Evolutionary conservation across 2,329 filamentous ascomycete genomes (phyloP).

Genomic region (Neurospora crassa): DNA sequence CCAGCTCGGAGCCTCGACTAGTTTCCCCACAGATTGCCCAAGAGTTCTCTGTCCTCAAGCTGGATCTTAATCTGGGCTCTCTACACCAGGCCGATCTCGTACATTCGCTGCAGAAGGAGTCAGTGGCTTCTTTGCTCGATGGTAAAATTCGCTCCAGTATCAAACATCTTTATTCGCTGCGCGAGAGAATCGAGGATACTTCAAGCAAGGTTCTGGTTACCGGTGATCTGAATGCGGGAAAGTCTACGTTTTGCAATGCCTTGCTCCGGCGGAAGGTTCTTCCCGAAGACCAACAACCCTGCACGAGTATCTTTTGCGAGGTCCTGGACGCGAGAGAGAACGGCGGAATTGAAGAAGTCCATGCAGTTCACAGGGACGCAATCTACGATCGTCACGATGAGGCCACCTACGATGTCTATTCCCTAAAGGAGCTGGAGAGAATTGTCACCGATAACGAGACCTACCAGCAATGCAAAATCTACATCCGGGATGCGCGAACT

Average conservation of each 20-base stretch:
- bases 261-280: constrained; percentile 82
- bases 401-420: constrained; percentile 83
- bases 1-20: constrained; percentile 63
- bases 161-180: constrained; percentile 75
- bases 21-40: constrained; percentile 89
- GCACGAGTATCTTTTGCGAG: constrained; percentile 97
- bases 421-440: constrained; percentile 68
- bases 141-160: constrained; percentile 92
- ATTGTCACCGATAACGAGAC: constrained; percentile 82
- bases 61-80: constrained; percentile 84
- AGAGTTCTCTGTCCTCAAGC: constrained; percentile 89
- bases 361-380: constrained; percentile 77
- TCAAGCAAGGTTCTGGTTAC: constrained; percentile 95
- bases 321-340: constrained; percentile 91
- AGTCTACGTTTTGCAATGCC: constrained; percentile 99
- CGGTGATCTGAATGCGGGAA: constrained; percentile 92
- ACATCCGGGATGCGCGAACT: constrained; percentile 78
- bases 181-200: constrained; percentile 93
- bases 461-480: constrained; percentile 94
- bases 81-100: constrained; percentile 84
- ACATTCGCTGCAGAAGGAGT: constrained; percentile 86
- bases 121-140: constrained; percentile 82
- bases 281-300: constrained; percentile 95
- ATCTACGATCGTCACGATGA: constrained; percentile 85
- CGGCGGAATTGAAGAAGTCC: constrained; percentile 83